Evolutionary conservation across 306 rosid species (phyloP), one percentile per base, ranked within the genome.

Genomic region (Glycyrrhiza uralensis): DNA sequence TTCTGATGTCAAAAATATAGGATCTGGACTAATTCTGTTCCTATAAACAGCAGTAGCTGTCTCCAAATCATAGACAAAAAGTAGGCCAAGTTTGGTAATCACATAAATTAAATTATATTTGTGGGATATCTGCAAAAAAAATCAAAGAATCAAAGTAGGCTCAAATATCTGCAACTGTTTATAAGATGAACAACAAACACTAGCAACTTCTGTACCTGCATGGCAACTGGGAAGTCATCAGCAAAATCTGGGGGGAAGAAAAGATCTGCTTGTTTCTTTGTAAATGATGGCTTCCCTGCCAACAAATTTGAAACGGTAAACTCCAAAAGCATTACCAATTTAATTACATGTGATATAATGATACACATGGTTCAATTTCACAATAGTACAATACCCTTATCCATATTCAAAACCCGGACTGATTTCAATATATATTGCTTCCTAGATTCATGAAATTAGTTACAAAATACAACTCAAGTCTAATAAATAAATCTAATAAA

Each of bases 241-340:
- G 87, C 93, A 88, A 95, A 95, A 92, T 95, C 99, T 29, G 99
- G 99, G 36, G 99, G 99, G 69, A 95, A 95, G 92, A 95, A 95
- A 30, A 95, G 96, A 88, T 95, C 99, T 17, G 99, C 97, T 77
- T 95, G 99, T 81, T 95, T 95, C 90, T 95, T 95, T 1, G 99
- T 60, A 84, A 95, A 95, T 26, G 99, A 89, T 64, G 97, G 96
- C 68, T 82, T 95, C 80, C 99, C 99, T 95, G 90, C 61, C 65
- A 79, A 73, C 38, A 75, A 64, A 73, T 12, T 74, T 45, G 56
- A 38, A 69, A 74, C 65, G 73, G 71, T 38, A 62, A 57, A 74
- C 29, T 50, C 58, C 61, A 63, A 19, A 54, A 71, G 55, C 14
- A 68, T 52, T 59, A 67, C 12, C 38, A 28, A 63, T 18, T 55